phyloP scores from a whole-genome alignment of 2,329 filamentous ascomycete genomes.

The Trichoderma gracile region DNA sequence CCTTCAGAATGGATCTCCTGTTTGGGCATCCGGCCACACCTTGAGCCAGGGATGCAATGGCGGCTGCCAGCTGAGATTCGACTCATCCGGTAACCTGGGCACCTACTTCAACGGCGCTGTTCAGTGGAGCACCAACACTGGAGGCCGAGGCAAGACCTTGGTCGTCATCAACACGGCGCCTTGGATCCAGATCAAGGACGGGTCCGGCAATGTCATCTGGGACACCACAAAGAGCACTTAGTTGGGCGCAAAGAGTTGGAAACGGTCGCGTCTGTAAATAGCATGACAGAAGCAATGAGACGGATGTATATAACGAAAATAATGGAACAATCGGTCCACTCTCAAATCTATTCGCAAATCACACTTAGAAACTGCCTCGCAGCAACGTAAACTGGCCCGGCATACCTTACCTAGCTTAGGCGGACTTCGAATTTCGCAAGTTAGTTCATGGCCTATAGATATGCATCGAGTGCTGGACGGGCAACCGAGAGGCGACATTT shows the following conservation, averaged over 20 bases:
- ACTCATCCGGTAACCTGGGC: conserved; percentile 25
- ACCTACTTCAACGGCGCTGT: conserved; percentile 23
- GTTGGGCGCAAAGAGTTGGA: neutral
- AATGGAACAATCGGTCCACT: neutral
- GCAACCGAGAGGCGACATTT: no score
- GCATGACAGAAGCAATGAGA: neutral
- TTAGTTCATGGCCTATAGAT: no score
- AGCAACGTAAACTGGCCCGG: no score
- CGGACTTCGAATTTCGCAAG: no score
- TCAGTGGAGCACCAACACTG: conserved; percentile 27
- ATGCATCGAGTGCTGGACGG: no score
- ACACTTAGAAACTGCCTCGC: no score
- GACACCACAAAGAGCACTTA: conserved; percentile 27
- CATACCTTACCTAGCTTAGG: no score
- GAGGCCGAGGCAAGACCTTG: conserved; percentile 22
- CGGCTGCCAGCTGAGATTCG: conserved; percentile 27
- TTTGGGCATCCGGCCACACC: conserved; percentile 29
- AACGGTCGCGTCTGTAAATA: neutral
- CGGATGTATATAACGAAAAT: neutral
- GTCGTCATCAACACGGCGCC: conserved; percentile 26
- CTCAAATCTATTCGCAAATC: no score
- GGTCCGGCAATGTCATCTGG: conserved; percentile 28
- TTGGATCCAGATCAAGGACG: conserved; percentile 29
- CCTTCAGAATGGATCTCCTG: conserved; percentile 24
- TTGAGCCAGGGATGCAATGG: conserved; percentile 27